Conservation (phyloP, 2,329 filamentous ascomycete species). For the Aspergillus aculeatus region DNA sequence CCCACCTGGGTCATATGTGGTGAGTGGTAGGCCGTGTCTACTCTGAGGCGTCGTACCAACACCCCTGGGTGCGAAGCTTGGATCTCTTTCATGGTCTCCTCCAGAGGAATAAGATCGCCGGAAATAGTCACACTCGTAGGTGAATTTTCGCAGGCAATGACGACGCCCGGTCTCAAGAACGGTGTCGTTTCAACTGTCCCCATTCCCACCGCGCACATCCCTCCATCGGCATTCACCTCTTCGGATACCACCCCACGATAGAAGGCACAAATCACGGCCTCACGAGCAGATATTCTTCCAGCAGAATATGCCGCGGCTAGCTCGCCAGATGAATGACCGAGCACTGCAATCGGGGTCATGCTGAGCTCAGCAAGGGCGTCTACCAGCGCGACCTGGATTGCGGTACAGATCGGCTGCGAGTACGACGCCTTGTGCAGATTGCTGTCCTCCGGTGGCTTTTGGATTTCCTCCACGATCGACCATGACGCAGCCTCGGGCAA, state of each 20-base stretch:
- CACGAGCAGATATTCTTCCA: constrained; percentile 15
- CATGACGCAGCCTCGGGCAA: neutral
- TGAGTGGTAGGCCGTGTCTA: constrained; percentile 6
- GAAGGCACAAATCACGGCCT: constrained; percentile 2
- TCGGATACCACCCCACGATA: neutral
- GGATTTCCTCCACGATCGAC: constrained; percentile 1
- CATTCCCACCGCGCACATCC: neutral
- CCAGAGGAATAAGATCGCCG: neutral
- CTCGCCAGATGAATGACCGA: constrained; percentile 29
- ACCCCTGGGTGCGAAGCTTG: neutral
- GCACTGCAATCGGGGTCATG: constrained; percentile 19
- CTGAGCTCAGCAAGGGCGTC: constrained; percentile 21
- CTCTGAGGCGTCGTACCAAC: neutral
- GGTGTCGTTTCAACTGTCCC: neutral
- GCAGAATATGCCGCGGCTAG: constrained; percentile 24
- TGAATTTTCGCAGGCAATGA: constrained; percentile 3
- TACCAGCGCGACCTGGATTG: constrained; percentile 29
- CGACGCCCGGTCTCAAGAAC: neutral
- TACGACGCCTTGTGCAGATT: constrained; percentile 1
- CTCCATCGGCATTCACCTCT: neutral
- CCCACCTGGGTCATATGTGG: neutral
- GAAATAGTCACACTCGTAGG: constrained; percentile 3
- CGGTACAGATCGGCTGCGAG: constrained; percentile 17
- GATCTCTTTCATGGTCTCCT: neutral
- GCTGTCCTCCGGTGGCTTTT: constrained; percentile 1